These are phyloP conservation scores for Penicillium roqueforti DNA, from an alignment of 495 filamentous ascomycete genomes.

Conservation along the genomic window DNA sequence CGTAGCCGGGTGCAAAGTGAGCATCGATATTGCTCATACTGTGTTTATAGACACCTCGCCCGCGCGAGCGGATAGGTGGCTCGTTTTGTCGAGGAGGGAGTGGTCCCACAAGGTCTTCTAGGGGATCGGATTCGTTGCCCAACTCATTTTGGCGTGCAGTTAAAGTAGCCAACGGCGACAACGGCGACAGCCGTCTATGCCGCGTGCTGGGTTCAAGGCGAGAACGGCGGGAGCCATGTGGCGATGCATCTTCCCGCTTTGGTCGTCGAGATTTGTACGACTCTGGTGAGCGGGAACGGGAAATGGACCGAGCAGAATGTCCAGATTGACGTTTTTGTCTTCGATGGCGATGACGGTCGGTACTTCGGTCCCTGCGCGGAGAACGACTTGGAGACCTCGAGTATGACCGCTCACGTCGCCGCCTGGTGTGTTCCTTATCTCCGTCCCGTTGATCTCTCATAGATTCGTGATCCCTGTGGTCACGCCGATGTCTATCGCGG, in stretches of 20 bases:
- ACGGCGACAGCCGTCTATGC: neutral
- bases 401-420: constrained; percentile 22
- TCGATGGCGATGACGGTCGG: constrained; percentile 21
- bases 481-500: constrained; percentile 17
- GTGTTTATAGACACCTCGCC: constrained; percentile 61
- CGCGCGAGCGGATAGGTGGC: constrained; percentile 55
- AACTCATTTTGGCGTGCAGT: constrained; percentile 5
- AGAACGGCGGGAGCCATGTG: constrained; percentile 13
- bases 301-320: constrained; percentile 27
- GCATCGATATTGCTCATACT: constrained; percentile 67
- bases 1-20: constrained; percentile 73
- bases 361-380: constrained; percentile 22
- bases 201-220: constrained; percentile 5
- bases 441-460: constrained; percentile 15
- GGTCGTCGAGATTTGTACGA: constrained; percentile 9
- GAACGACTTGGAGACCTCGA: constrained; percentile 38
- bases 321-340: constrained; percentile 26
- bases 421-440: constrained; percentile 15
- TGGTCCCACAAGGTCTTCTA: constrained; percentile 79
- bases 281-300: constrained; percentile 29
- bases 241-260: neutral
- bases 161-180: neutral
- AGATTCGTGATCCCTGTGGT: constrained; percentile 11
- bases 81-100: constrained; percentile 50
- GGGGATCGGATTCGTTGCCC: constrained; percentile 63